Evolutionary conservation across 768 basidiomycete genomes (phyloP), one percentile per base, ranked within the genome.

Genomic region (Leccinum olivaceopallidum): DNA sequence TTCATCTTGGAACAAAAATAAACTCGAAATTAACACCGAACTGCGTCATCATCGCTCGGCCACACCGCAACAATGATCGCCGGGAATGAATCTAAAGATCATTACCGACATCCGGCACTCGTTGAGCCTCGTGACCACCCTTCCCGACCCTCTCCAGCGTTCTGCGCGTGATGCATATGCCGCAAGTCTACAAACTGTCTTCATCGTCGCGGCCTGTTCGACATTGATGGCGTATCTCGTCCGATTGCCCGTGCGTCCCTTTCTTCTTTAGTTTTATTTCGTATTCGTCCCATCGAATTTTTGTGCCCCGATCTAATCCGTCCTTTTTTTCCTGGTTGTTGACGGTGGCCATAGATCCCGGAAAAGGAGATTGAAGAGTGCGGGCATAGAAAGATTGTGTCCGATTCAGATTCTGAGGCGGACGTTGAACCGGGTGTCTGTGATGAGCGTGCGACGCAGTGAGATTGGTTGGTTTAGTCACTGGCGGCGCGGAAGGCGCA

Each of bases 81-180:
- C 5, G 52, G 28, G 10, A 53, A 28, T 26, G 30, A 20, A 53
- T 20, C 20, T 24, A 2, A 53, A 65, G 64, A 39, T 69, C 13
- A 70, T 70, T 13, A 5, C 49, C 2, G 60, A 63, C 5, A 70
- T 67, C 26, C 56, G 66, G 0, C 68, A 67, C 42, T 67, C 68
- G 0, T 51, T 69, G 6, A 67, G 51, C 24, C 63, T 69, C 4
- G 65, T 69, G 2, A 28, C 10, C 1, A 22, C 48, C 1, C 57
- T 69, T 3, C 66, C 60, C 1, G 39, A 62, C 0, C 60, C 62
- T 1, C 32, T 70, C 0, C 68, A 65, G 14, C 69, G 57, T n/a
- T 30, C 57, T 4, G 59, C 62, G 6, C 60, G 68, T 1, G 69
- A 70, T 16, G 56, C 69, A 0, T 69, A 69, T 14, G 68, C 68